Evolutionary conservation across 73 alveolate genomes (phyloP).

Genomic region (Tetrahymena thermophila): DNA sequence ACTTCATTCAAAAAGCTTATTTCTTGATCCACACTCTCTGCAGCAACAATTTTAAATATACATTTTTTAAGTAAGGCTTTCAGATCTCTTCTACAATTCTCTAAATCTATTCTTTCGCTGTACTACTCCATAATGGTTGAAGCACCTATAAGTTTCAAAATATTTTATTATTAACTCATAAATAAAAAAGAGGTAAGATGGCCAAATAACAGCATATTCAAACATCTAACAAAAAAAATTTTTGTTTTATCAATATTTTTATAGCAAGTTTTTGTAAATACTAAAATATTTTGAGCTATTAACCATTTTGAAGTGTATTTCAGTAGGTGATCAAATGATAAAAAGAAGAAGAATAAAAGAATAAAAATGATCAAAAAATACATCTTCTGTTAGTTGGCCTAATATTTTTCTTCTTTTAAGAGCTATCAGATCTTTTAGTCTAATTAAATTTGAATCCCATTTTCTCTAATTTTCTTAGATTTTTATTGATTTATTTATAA

Average conservation of each 20-base stretch:
- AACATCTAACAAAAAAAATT: too few species aligned
- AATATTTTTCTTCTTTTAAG: background rate
- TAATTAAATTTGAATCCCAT: background rate
- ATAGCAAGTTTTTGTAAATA: too few species aligned
- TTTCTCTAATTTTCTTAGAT: background rate
- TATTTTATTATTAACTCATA: background rate
- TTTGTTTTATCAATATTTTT: too few species aligned
- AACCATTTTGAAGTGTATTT: background rate
- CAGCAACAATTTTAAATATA: background rate
- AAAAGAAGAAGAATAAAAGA: background rate
- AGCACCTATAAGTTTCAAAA: background rate
- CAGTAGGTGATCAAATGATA: background rate
- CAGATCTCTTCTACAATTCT: background rate
- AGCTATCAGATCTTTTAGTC: background rate
- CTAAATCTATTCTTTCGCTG: background rate
- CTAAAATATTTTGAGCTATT: background rate
- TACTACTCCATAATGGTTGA: background rate
- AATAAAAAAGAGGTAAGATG: too few species aligned
- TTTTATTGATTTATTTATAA: background rate
- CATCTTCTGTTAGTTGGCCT: background rate
- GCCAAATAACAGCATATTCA: too few species aligned
- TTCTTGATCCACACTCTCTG: background rate
- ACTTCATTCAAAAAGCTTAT: background rate
- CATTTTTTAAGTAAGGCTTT: background rate
- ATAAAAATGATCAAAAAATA: background rate